A percentile compares a stretch with the other conserved stretches of the same genome.
Conservation (phyloP, 805 yeast genomes). For the Candida lessepsii region DNA sequence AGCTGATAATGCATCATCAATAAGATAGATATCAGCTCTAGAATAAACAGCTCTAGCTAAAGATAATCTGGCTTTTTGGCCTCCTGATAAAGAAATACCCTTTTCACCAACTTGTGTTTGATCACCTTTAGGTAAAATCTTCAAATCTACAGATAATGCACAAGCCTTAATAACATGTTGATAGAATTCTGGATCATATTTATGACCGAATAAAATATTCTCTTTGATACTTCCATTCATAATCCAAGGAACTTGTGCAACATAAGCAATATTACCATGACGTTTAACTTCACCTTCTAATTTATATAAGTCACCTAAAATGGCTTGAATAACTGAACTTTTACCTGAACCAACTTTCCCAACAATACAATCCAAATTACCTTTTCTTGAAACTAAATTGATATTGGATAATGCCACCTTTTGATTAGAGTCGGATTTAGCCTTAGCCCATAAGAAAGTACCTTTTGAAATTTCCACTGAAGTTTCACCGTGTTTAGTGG, state of each 20-base stretch:
- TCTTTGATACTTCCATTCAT: constrained; percentile 93
- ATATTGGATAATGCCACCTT: constrained; percentile 67
- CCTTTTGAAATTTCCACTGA: constrained; percentile 63
- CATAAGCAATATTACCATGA: constrained; percentile 83
- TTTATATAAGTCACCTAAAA: constrained; percentile 80
- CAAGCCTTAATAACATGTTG: constrained; percentile 81
- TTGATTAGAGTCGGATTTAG: constrained; percentile 49
- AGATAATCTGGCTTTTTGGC: constrained; percentile 94
- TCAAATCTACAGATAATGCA: constrained; percentile 77
- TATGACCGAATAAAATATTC: constrained; percentile 87
- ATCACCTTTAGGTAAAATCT: constrained; percentile 84
- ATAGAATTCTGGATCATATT: constrained; percentile 78
- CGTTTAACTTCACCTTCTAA: constrained; percentile 68
- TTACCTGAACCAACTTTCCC: constrained; percentile 93
- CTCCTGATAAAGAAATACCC: constrained; percentile 95
- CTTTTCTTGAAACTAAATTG: constrained; percentile 63
- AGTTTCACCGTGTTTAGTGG: constrained; percentile 58
- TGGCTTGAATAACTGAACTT: constrained; percentile 73
- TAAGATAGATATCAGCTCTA: constrained; percentile 83
- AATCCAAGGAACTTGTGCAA: constrained; percentile 94
- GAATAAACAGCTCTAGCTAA: constrained; percentile 95
- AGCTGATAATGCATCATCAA: constrained; percentile 94
- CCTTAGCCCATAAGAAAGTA: constrained; percentile 76
- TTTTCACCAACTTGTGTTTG: constrained; percentile 93
- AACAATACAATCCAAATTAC: constrained; percentile 79